A percentile compares a stretch with the other conserved stretches of the same genome.
Conservation (phyloP, 148 eudicot genomes). For the Rhododendron simsii region DNA sequence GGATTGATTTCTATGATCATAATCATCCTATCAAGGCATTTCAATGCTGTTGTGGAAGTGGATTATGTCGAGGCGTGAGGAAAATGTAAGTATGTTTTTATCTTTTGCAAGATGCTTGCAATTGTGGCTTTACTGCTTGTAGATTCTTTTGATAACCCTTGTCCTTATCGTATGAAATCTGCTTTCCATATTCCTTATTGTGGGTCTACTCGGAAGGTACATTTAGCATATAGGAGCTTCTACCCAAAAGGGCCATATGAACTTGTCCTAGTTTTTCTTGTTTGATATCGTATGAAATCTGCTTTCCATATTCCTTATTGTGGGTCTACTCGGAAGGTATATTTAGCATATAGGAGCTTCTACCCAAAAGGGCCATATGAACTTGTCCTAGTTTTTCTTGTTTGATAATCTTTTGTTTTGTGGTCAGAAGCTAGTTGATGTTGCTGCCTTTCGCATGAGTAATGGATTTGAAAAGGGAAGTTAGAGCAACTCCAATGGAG, state of each 20-base stretch:
- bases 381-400: background rate
- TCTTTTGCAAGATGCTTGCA: background rate
- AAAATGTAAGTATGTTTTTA: slow-evolving; percentile 27
- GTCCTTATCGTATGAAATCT: background rate
- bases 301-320: background rate
- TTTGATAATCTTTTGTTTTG: background rate
- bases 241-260: background rate
- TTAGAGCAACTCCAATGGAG: too few species aligned
- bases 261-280: background rate
- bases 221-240: background rate
- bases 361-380: background rate
- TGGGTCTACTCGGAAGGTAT: background rate
- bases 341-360: background rate
- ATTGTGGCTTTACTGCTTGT: background rate
- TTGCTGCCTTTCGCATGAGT: background rate
- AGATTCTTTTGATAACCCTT: background rate
- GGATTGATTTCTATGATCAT: slow-evolving; percentile 51
- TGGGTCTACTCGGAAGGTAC: background rate
- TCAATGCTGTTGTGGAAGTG: slow-evolving; percentile 50
- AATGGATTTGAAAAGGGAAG: background rate
- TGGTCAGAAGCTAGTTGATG: background rate
- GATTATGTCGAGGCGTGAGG: slow-evolving; percentile 34
- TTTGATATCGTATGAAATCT: background rate
- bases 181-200: background rate
- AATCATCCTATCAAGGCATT: slow-evolving; percentile 63